These are phyloP conservation scores for Fusarium sp. DNA, from an alignment of 2,329 filamentous ascomycete genomes.

Conservation along the genomic window DNA sequence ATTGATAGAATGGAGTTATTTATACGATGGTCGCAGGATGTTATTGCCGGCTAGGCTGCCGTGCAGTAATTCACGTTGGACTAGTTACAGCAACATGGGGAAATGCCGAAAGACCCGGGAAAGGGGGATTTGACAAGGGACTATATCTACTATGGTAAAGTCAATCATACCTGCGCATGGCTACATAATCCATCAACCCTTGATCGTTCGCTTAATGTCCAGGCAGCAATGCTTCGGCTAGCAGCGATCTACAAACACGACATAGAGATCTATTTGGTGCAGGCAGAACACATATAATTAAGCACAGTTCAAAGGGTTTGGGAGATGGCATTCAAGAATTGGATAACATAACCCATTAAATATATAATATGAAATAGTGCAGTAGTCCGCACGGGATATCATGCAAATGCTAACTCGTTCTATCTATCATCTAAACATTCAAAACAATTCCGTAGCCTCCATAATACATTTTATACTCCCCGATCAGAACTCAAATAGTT, in stretches of 20 bases:
- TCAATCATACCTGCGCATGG: too few species aligned
- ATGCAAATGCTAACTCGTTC: constrained; percentile 21
- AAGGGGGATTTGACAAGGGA: not conserved
- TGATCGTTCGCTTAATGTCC: too few species aligned
- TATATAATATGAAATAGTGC: constrained; percentile 6
- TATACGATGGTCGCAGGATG: not conserved
- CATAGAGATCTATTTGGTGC: too few species aligned
- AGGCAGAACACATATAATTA: too few species aligned
- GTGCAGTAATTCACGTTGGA: not conserved
- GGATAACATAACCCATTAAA: not conserved
- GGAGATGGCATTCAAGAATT: not conserved
- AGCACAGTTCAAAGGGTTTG: too few species aligned
- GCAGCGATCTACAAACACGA: too few species aligned
- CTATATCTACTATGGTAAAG: not conserved
- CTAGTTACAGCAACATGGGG: not conserved
- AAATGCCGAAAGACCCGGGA: not conserved
- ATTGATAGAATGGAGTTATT: not conserved
- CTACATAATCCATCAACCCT: too few species aligned
- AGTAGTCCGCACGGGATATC: constrained; percentile 22
- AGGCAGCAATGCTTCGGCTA: too few species aligned
- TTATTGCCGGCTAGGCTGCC: not conserved
- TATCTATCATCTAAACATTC: not conserved
- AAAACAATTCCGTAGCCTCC: not conserved
- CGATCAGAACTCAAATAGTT: not conserved
- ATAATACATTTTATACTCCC: not conserved